Conservation (phyloP, 805 yeast genomes). For the Starmerella floricola region DNA sequence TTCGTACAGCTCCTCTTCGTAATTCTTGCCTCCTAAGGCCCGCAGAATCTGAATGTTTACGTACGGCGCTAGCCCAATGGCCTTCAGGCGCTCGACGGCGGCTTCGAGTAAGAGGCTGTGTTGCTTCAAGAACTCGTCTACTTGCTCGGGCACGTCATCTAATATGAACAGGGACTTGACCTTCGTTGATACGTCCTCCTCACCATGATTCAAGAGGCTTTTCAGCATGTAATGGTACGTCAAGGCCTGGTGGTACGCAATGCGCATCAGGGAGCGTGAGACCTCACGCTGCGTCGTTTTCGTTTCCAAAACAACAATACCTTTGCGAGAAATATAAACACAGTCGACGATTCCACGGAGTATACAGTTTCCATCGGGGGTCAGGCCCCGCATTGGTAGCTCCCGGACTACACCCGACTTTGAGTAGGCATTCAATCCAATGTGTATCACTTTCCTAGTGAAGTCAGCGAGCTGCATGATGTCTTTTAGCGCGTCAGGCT, state of each 20-base stretch:
- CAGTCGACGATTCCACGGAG: conserved; percentile 27
- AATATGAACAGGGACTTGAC: neutral
- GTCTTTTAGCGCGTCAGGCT: no score
- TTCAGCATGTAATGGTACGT: conserved; percentile 23
- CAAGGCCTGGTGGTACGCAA: conserved; percentile 29
- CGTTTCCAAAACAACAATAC: conserved; percentile 24
- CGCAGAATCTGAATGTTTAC: conserved; percentile 7
- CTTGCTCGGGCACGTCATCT: neutral
- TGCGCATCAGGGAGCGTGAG: conserved; percentile 16
- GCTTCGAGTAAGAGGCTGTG: neutral
- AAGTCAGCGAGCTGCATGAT: conserved; percentile 11
- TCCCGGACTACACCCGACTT: conserved; percentile 20
- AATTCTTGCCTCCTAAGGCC: neutral
- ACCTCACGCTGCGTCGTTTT: conserved; percentile 19
- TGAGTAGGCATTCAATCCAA: conserved; percentile 5
- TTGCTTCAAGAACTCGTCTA: neutral
- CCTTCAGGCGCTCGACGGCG: neutral
- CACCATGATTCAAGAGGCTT: no score
- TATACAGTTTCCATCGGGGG: conserved; percentile 13
- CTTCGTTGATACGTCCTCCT: no score
- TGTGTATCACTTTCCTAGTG: conserved; percentile 18
- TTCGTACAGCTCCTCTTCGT: conserved; percentile 2
- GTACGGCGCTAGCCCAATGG: conserved; percentile 5
- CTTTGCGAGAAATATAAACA: conserved; percentile 7
- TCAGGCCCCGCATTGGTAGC: conserved; percentile 24